Evolutionary conservation across 352 stramenopile species (phyloP), one percentile per base, ranked within the genome.

Genomic region (Albugo laibachii): DNA sequence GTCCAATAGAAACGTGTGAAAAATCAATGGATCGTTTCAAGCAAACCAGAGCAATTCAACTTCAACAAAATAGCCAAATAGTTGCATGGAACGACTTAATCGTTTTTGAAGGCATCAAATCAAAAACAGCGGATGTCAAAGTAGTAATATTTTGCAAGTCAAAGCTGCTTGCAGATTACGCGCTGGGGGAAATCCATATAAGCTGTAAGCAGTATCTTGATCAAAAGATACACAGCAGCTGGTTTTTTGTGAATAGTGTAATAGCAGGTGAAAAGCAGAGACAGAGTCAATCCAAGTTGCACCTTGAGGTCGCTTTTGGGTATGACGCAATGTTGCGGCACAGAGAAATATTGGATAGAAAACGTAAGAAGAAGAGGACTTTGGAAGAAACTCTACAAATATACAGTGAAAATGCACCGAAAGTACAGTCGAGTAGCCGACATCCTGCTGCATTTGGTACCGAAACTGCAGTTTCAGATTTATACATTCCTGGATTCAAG

Each of bases 401-500:
- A 8, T 91, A 70, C 53, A 72, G 67, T 41, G 62, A 69, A 37
- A 85, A 66, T 2, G 59, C 70, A 14, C 57, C 58, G 27, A 36
- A 66, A 24, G 50, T 91, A n/a, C 67, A 82, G 47, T 50, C 62
- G 8, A 45, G 55, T 0, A 50, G 53, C 35, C 59, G 64, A 31
- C 77, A 91, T 53, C 77, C 77, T 42, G 77, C 77, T 10, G 67
- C 77, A 15, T 91, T 74, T 53, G 77, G 77, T 38, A 53, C 57
- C 4, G 62, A 55, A 2, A 65, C 72, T 2, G 58, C 65, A 14
- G 58, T 52, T 24, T 58, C 74, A 45, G 69, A 65, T 31, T 54
- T 91, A 36, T 87, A 91, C 46, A 62, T 91, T 41, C 77, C 77
- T 18, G 72, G 77, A 15, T 81, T 80, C 54, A 62, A 60, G 48